Evolutionary conservation across 768 basidiomycete genomes (phyloP).

Genomic region (Pulveroboletus sp.): DNA sequence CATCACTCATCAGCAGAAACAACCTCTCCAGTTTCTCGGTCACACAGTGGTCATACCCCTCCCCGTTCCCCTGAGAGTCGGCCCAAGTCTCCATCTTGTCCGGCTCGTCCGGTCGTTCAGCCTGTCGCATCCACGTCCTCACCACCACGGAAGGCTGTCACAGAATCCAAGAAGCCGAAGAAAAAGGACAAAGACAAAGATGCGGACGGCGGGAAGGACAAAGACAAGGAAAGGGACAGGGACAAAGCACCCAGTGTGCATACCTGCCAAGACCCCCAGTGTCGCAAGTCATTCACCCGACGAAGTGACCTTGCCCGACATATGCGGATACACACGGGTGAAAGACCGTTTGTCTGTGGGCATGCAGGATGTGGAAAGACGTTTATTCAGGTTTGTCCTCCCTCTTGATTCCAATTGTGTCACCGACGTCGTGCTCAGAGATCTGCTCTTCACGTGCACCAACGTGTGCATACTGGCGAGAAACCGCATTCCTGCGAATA

Average conservation of each 20-base stretch:
- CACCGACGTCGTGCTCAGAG: constrained; percentile 45
- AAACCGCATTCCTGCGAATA: constrained; percentile 91
- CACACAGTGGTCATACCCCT: constrained; percentile 20
- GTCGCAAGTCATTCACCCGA: constrained; percentile 77
- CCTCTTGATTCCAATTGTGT: background rate
- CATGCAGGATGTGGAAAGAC: constrained; percentile 79
- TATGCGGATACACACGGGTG: constrained; percentile 87
- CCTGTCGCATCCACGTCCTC: constrained; percentile 53
- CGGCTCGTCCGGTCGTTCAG: constrained; percentile 34
- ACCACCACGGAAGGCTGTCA: constrained; percentile 18
- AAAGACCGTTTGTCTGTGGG: constrained; percentile 76
- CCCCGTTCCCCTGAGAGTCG: constrained; percentile 18
- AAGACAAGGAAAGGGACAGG: constrained; percentile 32
- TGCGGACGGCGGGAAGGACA: background rate
- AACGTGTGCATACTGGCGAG: constrained; percentile 88
- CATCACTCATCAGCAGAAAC: constrained; percentile 35
- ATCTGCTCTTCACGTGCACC: constrained; percentile 85
- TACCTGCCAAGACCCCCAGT: constrained; percentile 66
- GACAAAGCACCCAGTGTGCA: constrained; percentile 50
- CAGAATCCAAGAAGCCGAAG: constrained; percentile 26
- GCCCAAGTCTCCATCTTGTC: constrained; percentile 36
- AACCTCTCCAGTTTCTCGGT: constrained; percentile 31
- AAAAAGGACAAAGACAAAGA: constrained; percentile 26
- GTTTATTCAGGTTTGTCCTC: constrained; percentile 73
- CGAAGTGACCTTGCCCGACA: constrained; percentile 82